Evolutionary conservation across 768 basidiomycete genomes (phyloP).

Genomic region (Tubosaeta brunneosetosa): DNA sequence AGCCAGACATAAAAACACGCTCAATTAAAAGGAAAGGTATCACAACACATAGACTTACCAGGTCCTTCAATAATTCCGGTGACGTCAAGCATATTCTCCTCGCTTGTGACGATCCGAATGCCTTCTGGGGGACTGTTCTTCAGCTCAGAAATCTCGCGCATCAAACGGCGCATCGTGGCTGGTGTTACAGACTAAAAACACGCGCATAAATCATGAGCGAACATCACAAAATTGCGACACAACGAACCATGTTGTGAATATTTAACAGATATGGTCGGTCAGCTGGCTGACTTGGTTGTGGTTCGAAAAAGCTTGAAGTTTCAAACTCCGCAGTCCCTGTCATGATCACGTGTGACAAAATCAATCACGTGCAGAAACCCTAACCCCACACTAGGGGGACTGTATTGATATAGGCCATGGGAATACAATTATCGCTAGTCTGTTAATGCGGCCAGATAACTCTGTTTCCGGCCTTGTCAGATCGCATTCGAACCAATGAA

Average conservation of each 20-base stretch:
- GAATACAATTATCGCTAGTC: conserved; percentile 30
- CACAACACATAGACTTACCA: conserved; percentile 45
- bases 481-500: background rate
- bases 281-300: conserved; percentile 11
- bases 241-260: conserved; percentile 22
- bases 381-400: conserved; percentile 13
- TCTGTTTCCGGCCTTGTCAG: conserved; percentile 33
- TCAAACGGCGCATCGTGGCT: conserved; percentile 73
- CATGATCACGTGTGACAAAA: conserved; percentile 24
- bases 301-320: conserved; percentile 25
- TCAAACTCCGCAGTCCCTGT: conserved; percentile 22
- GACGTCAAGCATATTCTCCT: conserved; percentile 86
- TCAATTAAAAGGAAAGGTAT: conserved; percentile 5
- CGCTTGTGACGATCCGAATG: conserved; percentile 80
- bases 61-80: conserved; percentile 88
- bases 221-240: background rate
- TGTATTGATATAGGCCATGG: conserved; percentile 7
- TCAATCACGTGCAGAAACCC: conserved; percentile 19
- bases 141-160: conserved; percentile 81
- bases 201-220: background rate
- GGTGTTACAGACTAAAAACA: conserved; percentile 39
- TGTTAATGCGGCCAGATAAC: conserved; percentile 50
- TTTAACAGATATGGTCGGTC: conserved; percentile 10
- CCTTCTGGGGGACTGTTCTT: conserved; percentile 84
- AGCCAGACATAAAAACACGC: conserved; percentile 5